A percentile compares a stretch with the other conserved stretches of the same genome.
Conservation (phyloP, 495 filamentous ascomycete species). For the Diplogelasinospora grovesii region DNA sequence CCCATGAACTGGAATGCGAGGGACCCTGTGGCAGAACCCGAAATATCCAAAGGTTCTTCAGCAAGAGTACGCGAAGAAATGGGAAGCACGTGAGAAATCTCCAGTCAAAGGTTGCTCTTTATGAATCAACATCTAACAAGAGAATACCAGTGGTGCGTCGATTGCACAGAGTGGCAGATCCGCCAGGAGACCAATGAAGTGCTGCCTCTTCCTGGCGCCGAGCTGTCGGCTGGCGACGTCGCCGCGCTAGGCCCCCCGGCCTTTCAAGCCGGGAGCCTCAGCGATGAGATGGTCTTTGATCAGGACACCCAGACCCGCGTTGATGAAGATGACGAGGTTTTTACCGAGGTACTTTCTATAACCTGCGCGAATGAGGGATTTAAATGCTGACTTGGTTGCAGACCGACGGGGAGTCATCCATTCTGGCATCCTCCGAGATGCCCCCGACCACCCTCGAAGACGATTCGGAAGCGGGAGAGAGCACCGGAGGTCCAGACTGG, state of each 20-base stretch:
- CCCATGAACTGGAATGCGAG: constrained; percentile 28
- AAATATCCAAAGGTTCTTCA: constrained; percentile 46
- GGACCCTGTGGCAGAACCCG: constrained; percentile 46
- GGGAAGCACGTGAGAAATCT: constrained; percentile 41
- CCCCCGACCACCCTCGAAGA: background rate
- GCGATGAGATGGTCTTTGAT: background rate
- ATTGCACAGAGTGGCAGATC: constrained; percentile 43
- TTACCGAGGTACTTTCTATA: too few species aligned
- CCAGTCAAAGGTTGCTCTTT: background rate
- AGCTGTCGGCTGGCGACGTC: constrained; percentile 6
- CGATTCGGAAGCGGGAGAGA: too few species aligned
- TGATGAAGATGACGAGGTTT: background rate
- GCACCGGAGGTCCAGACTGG: constrained; percentile 9
- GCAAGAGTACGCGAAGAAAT: constrained; percentile 47
- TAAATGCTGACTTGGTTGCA: background rate
- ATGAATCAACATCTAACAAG: constrained; percentile 8
- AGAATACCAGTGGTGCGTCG: constrained; percentile 44
- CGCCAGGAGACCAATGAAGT: constrained; percentile 11
- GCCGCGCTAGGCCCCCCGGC: background rate
- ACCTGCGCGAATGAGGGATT: too few species aligned
- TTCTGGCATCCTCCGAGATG: background rate
- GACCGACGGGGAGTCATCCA: background rate
- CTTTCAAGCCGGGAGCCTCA: background rate
- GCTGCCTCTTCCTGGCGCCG: constrained; percentile 8
- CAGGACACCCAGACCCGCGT: background rate